These are phyloP conservation scores for Monosporascus sp. DNA, from an alignment of 2,329 filamentous ascomycete genomes.

Conservation along the genomic window DNA sequence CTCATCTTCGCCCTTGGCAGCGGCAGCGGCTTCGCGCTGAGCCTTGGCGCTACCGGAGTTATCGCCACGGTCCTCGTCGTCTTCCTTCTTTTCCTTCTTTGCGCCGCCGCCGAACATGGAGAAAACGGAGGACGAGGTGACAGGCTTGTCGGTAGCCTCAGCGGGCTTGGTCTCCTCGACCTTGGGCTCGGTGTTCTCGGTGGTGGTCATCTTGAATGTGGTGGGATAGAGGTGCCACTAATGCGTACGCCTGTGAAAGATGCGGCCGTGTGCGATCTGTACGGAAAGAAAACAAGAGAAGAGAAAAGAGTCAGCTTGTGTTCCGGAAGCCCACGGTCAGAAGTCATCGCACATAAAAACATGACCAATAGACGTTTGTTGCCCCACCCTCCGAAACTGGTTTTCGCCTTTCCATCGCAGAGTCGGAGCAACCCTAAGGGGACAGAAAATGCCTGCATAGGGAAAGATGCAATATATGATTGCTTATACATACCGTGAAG, in stretches of 20 bases:
- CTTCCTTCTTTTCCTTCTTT: constrained; percentile 93
- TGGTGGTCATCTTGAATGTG: constrained; percentile 39
- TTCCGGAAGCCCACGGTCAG: background rate
- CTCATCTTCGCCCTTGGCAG: constrained; percentile 49
- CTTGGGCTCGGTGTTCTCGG: constrained; percentile 50
- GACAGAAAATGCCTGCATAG: background rate
- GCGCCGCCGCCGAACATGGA: constrained; percentile 98
- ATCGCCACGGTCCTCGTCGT: constrained; percentile 76
- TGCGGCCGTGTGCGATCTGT: background rate
- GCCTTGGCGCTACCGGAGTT: constrained; percentile 85
- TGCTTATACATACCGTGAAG: background rate
- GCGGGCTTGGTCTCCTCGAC: constrained; percentile 43
- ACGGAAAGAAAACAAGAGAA: background rate
- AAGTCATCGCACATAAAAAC: background rate
- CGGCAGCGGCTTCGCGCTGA: constrained; percentile 58
- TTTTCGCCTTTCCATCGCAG: background rate
- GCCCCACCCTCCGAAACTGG: background rate
- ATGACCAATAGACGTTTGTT: background rate
- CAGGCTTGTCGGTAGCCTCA: constrained; percentile 32
- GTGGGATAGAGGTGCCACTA: constrained; percentile 1
- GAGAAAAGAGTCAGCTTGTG: background rate
- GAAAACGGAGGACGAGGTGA: constrained; percentile 68
- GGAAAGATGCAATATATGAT: too few relatives aligned
- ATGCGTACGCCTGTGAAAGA: background rate
- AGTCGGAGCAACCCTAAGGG: background rate